Evolutionary conservation across 1,284 basidiomycete genomes (phyloP), one percentile per base, ranked within the genome.

Genomic region (Sporisorium exsertum): DNA sequence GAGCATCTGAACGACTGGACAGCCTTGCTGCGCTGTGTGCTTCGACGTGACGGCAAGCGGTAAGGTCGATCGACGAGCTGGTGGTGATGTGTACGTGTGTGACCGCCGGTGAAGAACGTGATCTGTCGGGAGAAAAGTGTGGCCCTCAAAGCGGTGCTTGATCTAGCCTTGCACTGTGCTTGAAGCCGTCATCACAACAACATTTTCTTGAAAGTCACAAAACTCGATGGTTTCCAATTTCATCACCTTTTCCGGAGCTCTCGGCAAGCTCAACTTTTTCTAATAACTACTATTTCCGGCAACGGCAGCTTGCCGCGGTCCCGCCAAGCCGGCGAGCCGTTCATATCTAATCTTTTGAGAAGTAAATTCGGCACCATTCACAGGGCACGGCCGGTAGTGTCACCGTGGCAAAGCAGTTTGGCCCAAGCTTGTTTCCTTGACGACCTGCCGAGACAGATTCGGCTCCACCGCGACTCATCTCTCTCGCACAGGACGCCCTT

Each of bases 181-280:
- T 15, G 45, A 47, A 27, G 13, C 13, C 13, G 45, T 47, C 24
- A 27, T 12, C 45, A 18, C 6, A 35, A 12, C 35, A n/a, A n/a
- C 8, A 35, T 12, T 12, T 35, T 27, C 24, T 47, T 5, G 45
- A 15, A 26, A 18, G 29, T 10, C 29, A n/a, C n/a, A 32, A 32
- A 32, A 32, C 5, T 32, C 4, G 22, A 24, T 49, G 46, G 46
- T 49, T 15, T 9, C 15, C 8, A 15, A 15, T 18, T 10, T 32
- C n/a, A n/a, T n/a, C 9, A 50, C 29, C 16, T 29, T 20, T 29
- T 47, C 27, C 26, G 29, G 18, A 51, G 32, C 29, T 52, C 50
- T n/a, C n/a, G n/a, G 29, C n/a, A n/a, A 35, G 29, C 50, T 52
- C n/a, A 32, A 24, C 50, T 35, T 33, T 35, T 52, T 35, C n/a